A percentile compares a stretch with the other conserved stretches of the same genome.
These are phyloP conservation scores for Fusarium poae DNA, from an alignment of 2,329 filamentous ascomycete species.

Conservation along the genomic window DNA sequence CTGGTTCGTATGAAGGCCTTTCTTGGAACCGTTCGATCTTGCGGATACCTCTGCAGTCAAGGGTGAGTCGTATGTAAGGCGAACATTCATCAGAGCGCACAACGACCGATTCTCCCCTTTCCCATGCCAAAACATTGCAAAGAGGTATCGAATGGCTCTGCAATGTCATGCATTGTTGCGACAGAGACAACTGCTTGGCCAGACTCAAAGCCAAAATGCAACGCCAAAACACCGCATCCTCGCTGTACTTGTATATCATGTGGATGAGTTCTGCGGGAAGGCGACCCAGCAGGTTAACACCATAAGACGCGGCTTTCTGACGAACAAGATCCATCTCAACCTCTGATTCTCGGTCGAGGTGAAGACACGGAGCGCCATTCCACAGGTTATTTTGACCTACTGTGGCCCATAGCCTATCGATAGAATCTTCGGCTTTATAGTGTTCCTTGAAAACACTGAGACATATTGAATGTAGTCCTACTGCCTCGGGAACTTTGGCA, in stretches of 20 bases:
- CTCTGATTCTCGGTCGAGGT: conserved; percentile 2
- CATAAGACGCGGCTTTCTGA: conserved; percentile 9
- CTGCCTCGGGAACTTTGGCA: not conserved
- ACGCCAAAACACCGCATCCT: conserved; percentile 12
- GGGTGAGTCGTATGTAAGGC: conserved; percentile 2
- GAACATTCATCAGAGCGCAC: not conserved
- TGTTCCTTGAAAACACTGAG: conserved; percentile 7
- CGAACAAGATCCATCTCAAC: conserved; percentile 10
- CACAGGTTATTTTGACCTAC: conserved; percentile 9
- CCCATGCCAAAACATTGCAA: conserved; percentile 16
- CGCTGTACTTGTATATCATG: conserved; percentile 10
- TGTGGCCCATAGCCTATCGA: conserved; percentile 16
- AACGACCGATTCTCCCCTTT: not conserved
- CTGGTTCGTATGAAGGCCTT: not conserved
- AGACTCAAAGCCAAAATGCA: conserved; percentile 12
- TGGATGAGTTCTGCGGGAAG: conserved; percentile 21
- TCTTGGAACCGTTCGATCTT: conserved; percentile 9
- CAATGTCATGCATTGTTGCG: not conserved
- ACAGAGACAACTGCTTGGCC: conserved; percentile 4
- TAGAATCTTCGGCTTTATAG: not conserved
- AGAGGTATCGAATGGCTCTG: not conserved
- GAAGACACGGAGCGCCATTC: conserved; percentile 12
- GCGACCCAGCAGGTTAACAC: not conserved
- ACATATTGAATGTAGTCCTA: conserved; percentile 4
- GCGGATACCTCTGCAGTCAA: conserved; percentile 13